Base-by-base conservation (phyloP, 2,329 filamentous ascomycete genomes). In the Fusarium sp. region DNA sequence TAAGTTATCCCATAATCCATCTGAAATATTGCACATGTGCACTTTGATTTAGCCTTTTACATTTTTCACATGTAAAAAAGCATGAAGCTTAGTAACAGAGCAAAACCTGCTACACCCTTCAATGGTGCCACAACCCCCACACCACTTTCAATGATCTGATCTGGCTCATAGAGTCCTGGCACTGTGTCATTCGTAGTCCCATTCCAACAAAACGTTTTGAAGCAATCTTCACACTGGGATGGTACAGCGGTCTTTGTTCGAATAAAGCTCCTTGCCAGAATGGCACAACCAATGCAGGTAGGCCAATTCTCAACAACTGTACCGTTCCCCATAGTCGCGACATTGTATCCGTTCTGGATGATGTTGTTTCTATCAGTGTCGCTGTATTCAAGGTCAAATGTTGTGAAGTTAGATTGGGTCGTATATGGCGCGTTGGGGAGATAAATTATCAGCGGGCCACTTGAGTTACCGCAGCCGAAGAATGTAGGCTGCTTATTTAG, bases 401-500 rank as follows among this genome's bases (percentile, higher is more conserved):
- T 97, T 2, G 90, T 91, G 4, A 90, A 84, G 81, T 97, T 97
- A 77, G 89, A 91, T 68, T 84, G 80, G 73, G 85, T 87, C 18
- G 89, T 87, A 80, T 95, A 97, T 0, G 93, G 93, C 6, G 89
- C 83, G 77, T 96, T 97, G 62, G 94, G 92, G 15, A 97, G 76
- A 82, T 97, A 98, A 61, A 97, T 91, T 52, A 97, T 83, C 2
- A 97, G 79, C 1, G 93, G 92, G 0, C 85, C 80, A 1, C 77
- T 49, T 16, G 57, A 49, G 47, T 67, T 68, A 38, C 84, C 82
- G 80, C 93, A 96, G 46, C 93, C 93, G 77, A 96, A 96, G 84
- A 96, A 95, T 2, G 91, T 91, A 0, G 93, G 93, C 7, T 85
- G 86, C 63, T 84, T 87, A 84, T 94, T 95, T 8, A 95, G 45